Base-by-base conservation (phyloP, 805 yeast species). In the Cephaloascus fragrans region DNA sequence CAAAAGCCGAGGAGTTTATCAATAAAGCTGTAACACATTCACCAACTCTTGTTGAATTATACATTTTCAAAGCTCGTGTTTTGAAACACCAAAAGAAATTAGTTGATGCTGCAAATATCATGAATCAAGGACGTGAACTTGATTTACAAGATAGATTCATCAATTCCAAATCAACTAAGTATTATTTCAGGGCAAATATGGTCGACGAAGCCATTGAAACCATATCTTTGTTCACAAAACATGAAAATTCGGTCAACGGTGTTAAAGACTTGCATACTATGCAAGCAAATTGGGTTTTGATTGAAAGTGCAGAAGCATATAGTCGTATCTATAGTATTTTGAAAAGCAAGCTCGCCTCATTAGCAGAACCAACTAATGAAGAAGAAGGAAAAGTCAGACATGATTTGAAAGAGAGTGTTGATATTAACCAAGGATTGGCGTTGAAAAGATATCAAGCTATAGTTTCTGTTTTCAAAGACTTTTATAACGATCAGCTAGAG, bases 81-180 rank as follows among this genome's bases (percentile, higher is more conserved):
- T 63, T 76, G 44, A 87, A 88, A 55, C 88, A 84, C 46, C 56
- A 67, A 34, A 86, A 86, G n/a, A 67, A 78, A 41, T 50, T 73
- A 19, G 51, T 45, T 1, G 71, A 68, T 19, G 97, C 97, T 12
- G 75, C 83, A 17, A 71, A 69, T 14, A 53, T 69, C 19, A 75
- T 88, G 73, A 73, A 80, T 42, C 71, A 68, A 39, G 96, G 90
- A 14, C 73, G 96, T 48, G 56, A 66, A 39, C 59, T 83, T 40
- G 96, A 93, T 55, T 69, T 83, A 41, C 96, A 87, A 57, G 99
- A 93, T 59, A 69, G 98, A 47, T 90, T 85, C 55, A 76, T 93
- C 52, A 93, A 93, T 57, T 75, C 95, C 40, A 88, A 87, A 52
- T 71, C 96, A 4, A 83, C 84, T 36, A 87, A 87, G 55, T 93